A percentile compares a stretch with the other conserved stretches of the same genome.
Evolutionary conservation across 2,329 filamentous ascomycete genomes (phyloP).

Genomic region (Bisporella sp.): DNA sequence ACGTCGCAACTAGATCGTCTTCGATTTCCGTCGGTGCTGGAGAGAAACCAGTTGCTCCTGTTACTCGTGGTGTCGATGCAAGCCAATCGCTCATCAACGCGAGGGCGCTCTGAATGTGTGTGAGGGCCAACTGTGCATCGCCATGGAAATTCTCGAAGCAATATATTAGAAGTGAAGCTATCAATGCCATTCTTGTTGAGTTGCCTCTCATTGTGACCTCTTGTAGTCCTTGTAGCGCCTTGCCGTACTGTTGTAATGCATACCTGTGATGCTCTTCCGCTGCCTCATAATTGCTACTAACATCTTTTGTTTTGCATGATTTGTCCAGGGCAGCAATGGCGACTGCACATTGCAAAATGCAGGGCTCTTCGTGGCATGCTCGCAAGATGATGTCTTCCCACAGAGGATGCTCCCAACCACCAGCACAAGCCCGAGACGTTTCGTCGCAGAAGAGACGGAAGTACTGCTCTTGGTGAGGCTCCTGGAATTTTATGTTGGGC

Average conservation of each 20-base stretch:
- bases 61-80: not conserved
- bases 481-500: conserved; percentile 7
- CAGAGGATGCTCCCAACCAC: conserved; percentile 8
- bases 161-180: conserved; percentile 17
- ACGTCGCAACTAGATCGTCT: conserved; percentile 14
- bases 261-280: conserved; percentile 11
- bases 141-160: conserved; percentile 18
- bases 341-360: conserved; percentile 10
- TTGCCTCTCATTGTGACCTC: conserved; percentile 4
- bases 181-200: conserved; percentile 13
- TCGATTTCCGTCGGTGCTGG: conserved; percentile 8
- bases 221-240: conserved; percentile 12
- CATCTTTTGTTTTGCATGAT: conserved; percentile 1
- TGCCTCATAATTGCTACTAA: not conserved
- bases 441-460: conserved; percentile 16
- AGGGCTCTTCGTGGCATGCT: conserved; percentile 10
- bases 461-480: conserved; percentile 14
- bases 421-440: conserved; percentile 11
- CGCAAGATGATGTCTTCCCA: conserved; percentile 15
- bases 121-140: conserved; percentile 9
- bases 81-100: conserved; percentile 12
- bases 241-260: conserved; percentile 15
- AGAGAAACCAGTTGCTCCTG: conserved; percentile 1
- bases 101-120: conserved; percentile 11
- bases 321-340: conserved; percentile 16